Conservation (phyloP, 2,329 filamentous ascomycete species). For the Calonectria ilicicola region DNA sequence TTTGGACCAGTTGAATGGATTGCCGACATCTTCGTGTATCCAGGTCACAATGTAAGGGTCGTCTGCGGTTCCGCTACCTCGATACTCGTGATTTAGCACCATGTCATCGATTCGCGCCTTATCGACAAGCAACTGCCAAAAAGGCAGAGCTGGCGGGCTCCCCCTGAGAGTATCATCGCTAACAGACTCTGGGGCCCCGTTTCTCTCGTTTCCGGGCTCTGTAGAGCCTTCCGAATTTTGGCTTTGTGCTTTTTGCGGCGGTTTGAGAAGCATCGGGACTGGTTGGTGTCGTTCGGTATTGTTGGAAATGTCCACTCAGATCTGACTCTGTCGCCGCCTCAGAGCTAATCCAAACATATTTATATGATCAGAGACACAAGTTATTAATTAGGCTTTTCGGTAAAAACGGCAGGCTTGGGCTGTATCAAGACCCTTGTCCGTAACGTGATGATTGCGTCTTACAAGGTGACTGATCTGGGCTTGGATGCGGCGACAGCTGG, state of each 20-base stretch:
- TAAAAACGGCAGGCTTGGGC: constrained; percentile 8
- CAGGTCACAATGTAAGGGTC: constrained; percentile 78
- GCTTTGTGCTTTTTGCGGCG: not conserved
- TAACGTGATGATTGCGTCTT: constrained; percentile 21
- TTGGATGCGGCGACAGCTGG: not conserved
- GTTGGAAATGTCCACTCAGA: not conserved
- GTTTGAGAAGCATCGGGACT: constrained; percentile 1
- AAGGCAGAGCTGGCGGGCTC: not conserved
- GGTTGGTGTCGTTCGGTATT: not conserved
- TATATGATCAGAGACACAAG: constrained; percentile 3
- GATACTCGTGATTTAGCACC: constrained; percentile 67
- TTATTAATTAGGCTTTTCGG: constrained; percentile 16
- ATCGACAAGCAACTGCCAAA: constrained; percentile 62
- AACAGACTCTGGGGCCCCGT: not conserved
- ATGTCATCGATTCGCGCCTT: constrained; percentile 69
- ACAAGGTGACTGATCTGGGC: constrained; percentile 1
- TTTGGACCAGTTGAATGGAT: constrained; percentile 70
- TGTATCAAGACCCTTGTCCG: not conserved
- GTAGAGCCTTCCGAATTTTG: not conserved
- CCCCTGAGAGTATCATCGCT: constrained; percentile 19
- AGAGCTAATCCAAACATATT: not conserved
- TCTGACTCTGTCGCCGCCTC: not conserved
- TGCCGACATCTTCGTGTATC: constrained; percentile 73
- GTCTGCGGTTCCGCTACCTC: constrained; percentile 72
- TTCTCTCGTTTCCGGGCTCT: not conserved